Base-by-base conservation (phyloP, 225 moss, liverwort and hornwort species). In the Physcomitrellopsis africana region DNA sequence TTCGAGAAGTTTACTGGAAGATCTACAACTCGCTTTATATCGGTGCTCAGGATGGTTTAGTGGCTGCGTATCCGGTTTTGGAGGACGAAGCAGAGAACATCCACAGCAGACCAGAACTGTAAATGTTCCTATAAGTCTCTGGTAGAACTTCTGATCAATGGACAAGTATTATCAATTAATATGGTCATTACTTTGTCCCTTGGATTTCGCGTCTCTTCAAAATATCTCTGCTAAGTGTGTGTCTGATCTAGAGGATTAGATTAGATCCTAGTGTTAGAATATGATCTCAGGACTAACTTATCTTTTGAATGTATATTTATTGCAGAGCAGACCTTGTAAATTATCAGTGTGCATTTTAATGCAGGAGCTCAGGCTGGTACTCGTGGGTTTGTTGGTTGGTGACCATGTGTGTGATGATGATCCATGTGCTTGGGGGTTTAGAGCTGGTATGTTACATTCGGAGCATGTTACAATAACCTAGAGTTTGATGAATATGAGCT, bases 1-100 rank as follows among this genome's bases (percentile, higher is more conserved):
- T 99, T 9, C 84, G 97, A 45, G 97, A 95, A 81, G 97, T 99
- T 8, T 99, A 99, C 80, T 99, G 97, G 97, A 99, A 99, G 80
- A 99, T 99, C 43, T 99, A 99, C 73, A 99, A 99, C 53, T 86
- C 97, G 8, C 81, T 99, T 27, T 95, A 99, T 60, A 99, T 99
- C 69, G 97, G 93, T 51, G 91, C 94, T n/a, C 97, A 99, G 77
- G 97, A 99, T 82, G 94, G 94, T 53, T 72, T 99, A 63, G 95
- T 99, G 32, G 86, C 97, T 72, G 89, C 87, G 15, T 95, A 99
- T 79, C 97, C 97, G 57, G 95, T 99, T 53, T 64, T 95, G 78
- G 93, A 99, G 74, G 93, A 99, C 68, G 93, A 95, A 77, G 86
- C 80, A 14, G 88, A 76, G 72, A 99, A 99, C 83, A 82, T 90